Base-by-base conservation (phyloP, 1,284 basidiomycete genomes). In the Puccinia novopanici region DNA sequence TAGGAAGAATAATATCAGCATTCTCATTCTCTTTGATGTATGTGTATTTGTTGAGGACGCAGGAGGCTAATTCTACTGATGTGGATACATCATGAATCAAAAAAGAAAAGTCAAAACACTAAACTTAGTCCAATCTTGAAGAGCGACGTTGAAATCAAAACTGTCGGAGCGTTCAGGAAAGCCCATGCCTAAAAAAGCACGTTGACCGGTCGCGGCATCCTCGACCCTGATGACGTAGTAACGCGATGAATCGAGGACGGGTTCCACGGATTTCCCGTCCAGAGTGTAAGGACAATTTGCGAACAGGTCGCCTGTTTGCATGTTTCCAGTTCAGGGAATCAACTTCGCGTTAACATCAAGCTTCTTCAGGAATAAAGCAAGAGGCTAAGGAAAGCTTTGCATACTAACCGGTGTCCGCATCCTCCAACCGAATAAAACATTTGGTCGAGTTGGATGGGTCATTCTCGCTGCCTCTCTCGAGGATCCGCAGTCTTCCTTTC, bases 191-290 rank as follows among this genome's bases (percentile, higher is more conserved):
- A 98, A 93, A 84, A 94, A 96, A 0, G 94, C 94, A 84, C 93
- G 91, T 86, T 89, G 91, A 17, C 93, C 93, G 15, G 61, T 65
- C 22, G 88, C 88, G 82, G 95, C 93, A 27, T 87, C 86, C 87
- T 95, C 95, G 1, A 98, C 92, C 75, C 94, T 89, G 42, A 98
- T 88, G 8, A 98, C 95, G 86, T 98, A 98, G 87, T 98, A 99
- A 68, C 96, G 90, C 12, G 93, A 95, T 0, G 93, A 96, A 86
- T 99, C 96, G 37, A 99, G 89, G 8, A 98, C 95, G 9, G 95
- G 92, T 84, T 99, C 97, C 24, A 98, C 94, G 40, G 91, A 91
- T 8, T 93, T 67, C 65, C 91, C 91, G 48, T 90, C 88, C 13
- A 91, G 89, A 84, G 93, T 91, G 85, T 98, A 99, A n/a, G 91